Evolutionary conservation across 139 green algal genomes (phyloP).

Genomic region (Tetraselmis striata): DNA sequence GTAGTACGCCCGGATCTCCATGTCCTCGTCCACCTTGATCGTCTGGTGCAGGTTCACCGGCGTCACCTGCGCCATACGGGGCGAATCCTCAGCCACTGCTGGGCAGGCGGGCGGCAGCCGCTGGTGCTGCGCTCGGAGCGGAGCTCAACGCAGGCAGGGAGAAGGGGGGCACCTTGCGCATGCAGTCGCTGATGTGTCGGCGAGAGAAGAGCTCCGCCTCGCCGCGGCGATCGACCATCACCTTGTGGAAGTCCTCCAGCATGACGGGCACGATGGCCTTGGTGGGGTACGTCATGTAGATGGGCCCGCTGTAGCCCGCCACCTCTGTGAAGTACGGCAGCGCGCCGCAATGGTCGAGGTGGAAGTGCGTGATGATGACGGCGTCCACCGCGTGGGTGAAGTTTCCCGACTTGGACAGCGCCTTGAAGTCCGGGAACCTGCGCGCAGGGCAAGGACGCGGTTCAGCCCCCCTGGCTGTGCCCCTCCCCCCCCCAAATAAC

Average conservation of each 20-base stretch:
- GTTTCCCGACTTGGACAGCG: background rate
- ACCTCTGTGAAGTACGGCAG: constrained; percentile 63
- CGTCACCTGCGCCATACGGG: background rate
- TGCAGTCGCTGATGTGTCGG: background rate
- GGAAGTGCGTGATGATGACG: constrained; percentile 64
- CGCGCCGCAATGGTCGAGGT: constrained; percentile 58
- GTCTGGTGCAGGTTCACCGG: background rate
- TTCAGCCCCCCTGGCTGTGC: too few relatives aligned
- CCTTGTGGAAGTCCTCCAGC: constrained; percentile 64
- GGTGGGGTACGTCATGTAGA: constrained; percentile 69
- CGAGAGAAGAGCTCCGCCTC: background rate
- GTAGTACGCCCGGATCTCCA: constrained; percentile 52
- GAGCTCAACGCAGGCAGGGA: too few relatives aligned
- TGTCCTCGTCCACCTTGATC: background rate
- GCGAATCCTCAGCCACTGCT: too few relatives aligned
- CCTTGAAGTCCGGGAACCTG: constrained; percentile 31
- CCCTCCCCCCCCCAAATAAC: too few relatives aligned
- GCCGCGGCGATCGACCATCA: background rate
- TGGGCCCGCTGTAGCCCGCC: constrained; percentile 48
- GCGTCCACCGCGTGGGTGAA: constrained; percentile 30
- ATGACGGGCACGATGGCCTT: constrained; percentile 60
- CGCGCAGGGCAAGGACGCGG: background rate
- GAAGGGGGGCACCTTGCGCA: background rate
- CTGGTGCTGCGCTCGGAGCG: too few relatives aligned
- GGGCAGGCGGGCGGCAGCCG: too few relatives aligned